phyloP scores from a whole-genome alignment of 2,329 filamentous ascomycete genomes.

The Coleophoma eucalyptorum region DNA sequence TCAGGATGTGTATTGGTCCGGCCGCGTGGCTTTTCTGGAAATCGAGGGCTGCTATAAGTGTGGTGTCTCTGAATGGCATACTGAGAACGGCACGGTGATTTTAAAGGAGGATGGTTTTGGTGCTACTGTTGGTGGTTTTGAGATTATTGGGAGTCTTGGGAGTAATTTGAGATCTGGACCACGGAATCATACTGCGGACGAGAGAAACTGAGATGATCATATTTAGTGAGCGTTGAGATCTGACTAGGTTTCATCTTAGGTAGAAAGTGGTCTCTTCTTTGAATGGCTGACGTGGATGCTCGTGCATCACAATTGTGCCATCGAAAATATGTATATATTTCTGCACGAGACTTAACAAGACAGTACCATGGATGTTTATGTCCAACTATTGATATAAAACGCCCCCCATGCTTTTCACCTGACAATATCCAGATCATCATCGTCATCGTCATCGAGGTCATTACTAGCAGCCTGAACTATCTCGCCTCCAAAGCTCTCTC shows the following conservation, averaged over 20 bases:
- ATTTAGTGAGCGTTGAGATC: too few relatives aligned
- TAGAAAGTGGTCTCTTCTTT: too few relatives aligned
- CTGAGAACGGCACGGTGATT: background rate
- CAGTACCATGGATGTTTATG: too few relatives aligned
- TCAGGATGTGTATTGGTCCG: conserved; percentile 9
- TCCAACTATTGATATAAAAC: too few relatives aligned
- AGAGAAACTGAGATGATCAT: too few relatives aligned
- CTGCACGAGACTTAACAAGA: too few relatives aligned
- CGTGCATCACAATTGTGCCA: too few relatives aligned
- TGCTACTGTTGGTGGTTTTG: conserved; percentile 47
- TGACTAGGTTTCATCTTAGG: too few relatives aligned
- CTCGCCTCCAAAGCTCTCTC: conserved; percentile 66
- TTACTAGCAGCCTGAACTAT: conserved; percentile 19
- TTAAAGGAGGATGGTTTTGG: conserved; percentile 29
- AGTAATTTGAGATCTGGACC: background rate
- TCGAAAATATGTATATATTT: too few relatives aligned
- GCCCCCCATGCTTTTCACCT: conserved; percentile 8
- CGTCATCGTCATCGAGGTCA: conserved; percentile 24
- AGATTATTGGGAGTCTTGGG: conserved; percentile 20
- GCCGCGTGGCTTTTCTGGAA: conserved; percentile 27
- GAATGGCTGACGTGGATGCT: too few relatives aligned
- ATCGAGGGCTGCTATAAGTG: conserved; percentile 35
- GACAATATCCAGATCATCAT: conserved; percentile 28
- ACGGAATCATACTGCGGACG: too few relatives aligned
- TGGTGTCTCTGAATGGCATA: background rate